Percentiles rank a stretch among this genome's conserved stretches.
These are phyloP conservation scores for Tricholoma hemisulphureum DNA, from an alignment of 768 basidiomycete species.

Conservation along the genomic window DNA sequence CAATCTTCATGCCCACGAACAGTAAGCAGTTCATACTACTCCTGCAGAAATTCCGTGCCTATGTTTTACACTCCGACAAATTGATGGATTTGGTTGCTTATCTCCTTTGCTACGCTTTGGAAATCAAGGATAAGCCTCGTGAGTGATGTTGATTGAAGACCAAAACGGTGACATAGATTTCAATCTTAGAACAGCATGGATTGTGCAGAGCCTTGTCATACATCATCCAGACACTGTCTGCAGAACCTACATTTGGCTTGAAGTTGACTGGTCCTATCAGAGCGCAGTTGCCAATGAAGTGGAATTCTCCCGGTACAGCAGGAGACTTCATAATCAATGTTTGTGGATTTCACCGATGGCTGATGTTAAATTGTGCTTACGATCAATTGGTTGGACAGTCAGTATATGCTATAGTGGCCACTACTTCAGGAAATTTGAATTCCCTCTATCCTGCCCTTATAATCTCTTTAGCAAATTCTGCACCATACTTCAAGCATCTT, in stretches of 20 bases:
- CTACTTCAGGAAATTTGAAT: conserved; percentile 76
- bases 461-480: conserved; percentile 84
- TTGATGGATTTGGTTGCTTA: conserved; percentile 75
- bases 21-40: conserved; percentile 4
- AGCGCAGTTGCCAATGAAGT: conserved; percentile 71
- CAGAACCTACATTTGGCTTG: conserved; percentile 75
- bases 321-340: conserved; percentile 90
- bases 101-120: conserved; percentile 77
- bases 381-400: conserved; percentile 46
- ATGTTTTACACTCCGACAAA: conserved; percentile 77
- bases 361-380: conserved; percentile 5
- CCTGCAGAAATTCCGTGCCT: conserved; percentile 83
- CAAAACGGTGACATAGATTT: background rate
- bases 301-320: conserved; percentile 66
- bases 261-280: conserved; percentile 65
- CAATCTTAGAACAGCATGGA: conserved; percentile 76
- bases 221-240: conserved; percentile 87
- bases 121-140: conserved; percentile 95
- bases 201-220: conserved; percentile 87
- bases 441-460: conserved; percentile 91
- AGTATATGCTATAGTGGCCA: conserved; percentile 86
- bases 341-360: conserved; percentile 22
- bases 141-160: conserved; percentile 25
- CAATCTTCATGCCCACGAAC: background rate
- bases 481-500: conserved; percentile 82